Evolutionary conservation across 2,329 filamentous ascomycete species (phyloP), one percentile per base, ranked within the genome.

Genomic region (Fusarium duplospermum): DNA sequence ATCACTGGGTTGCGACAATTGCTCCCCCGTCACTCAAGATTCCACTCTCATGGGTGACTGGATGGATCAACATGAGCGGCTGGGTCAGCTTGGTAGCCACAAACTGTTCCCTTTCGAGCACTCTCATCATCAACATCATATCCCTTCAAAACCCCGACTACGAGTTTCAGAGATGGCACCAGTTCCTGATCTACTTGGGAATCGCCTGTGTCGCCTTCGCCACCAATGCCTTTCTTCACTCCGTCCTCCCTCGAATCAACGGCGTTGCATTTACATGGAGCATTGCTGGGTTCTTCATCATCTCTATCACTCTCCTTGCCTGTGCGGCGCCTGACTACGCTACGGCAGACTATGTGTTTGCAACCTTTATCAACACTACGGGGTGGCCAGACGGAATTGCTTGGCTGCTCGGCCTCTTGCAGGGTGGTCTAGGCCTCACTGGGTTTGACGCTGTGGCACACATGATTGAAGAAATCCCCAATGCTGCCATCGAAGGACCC

Each of bases 261-360:
- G 90, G 92, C 71, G 85, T 87, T 20, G 92, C 92, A 0, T 91
- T 94, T 69, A 87, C 89, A 31, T 94, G 92, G 92, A 93, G 90
- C 0, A 85, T 94, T 2, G 82, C 86, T 3, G 93, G 93, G 0
- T 93, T 94, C 73, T 83, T 88, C 18, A 83, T 94, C 62, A 92
- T 94, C 62, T 92, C 86, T 47, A 93, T 93, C 69, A 92, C 92
- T 0, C 84, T 93, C 0, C 84, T 94, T 36, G 87, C 90, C 2
- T 92, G 90, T 74, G 86, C 91, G 0, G 88, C 91, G 2, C 91
- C 91, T 0, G 84, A 91, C 70, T 94, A 89, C 78, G 80, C 75
- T 4, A 79, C 78, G 0, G 78, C 76, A 1, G 74, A 74, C 3
- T 82, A 81, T 33, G 80, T 81, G 0, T 82, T 82, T 29, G 70